Percentiles rank a stretch among this genome's conserved stretches.
Evolutionary conservation across 2,329 filamentous ascomycete species (phyloP).

Genomic region (Paecilomyces formosus): DNA sequence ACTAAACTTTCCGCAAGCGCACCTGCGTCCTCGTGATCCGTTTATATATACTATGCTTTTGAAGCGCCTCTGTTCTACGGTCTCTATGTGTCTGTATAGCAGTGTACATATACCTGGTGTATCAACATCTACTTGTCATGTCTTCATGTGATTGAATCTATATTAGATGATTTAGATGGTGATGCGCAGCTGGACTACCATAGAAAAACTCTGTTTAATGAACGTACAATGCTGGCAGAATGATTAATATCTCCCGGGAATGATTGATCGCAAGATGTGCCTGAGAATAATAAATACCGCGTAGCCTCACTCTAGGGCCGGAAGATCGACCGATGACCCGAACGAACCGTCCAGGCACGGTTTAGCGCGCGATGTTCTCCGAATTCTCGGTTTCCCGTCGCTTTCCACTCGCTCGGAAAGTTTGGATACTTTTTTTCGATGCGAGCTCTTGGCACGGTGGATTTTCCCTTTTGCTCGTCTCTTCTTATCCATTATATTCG

Average conservation of each 20-base stretch:
- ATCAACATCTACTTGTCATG: not conserved
- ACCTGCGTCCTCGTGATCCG: not conserved
- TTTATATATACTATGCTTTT: not conserved
- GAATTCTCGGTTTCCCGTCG: not conserved
- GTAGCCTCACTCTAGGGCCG: not conserved
- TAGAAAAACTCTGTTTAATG: not conserved
- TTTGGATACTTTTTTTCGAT: not conserved
- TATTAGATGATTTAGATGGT: not conserved
- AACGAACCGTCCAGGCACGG: not conserved
- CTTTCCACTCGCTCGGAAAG: not conserved
- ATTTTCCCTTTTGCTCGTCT: not conserved
- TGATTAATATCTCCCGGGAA: no score
- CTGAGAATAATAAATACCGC: no score
- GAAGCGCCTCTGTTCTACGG: not conserved
- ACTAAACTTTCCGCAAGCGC: constrained; percentile 36
- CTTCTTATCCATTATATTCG: not conserved
- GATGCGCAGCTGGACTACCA: not conserved
- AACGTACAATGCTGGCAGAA: not conserved
- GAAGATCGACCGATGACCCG: not conserved
- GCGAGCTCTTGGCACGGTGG: not conserved
- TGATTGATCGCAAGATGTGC: no score
- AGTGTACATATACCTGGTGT: not conserved
- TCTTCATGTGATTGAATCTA: not conserved
- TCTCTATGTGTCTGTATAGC: not conserved
- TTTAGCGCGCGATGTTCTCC: not conserved